Base-by-base conservation (phyloP, 2,329 filamentous ascomycete genomes). In the Tolypocladium pustulatum region DNA sequence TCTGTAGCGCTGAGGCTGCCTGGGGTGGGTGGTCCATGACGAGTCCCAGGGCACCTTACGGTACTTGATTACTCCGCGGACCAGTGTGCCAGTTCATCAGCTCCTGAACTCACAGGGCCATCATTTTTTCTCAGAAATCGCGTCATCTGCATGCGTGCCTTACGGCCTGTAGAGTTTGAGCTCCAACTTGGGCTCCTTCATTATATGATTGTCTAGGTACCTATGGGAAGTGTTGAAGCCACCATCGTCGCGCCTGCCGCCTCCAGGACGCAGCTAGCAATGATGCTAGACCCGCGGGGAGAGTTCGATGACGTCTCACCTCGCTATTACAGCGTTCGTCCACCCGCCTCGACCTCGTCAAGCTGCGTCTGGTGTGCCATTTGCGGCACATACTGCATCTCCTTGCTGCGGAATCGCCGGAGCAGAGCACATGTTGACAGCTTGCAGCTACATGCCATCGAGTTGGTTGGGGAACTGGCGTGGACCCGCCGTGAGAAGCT, bases 251-350 rank as follows among this genome's bases (percentile, higher is more conserved):
- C 17, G 30, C 6, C 17, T 30, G 15, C 25, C 46, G 15, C 17
- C 38, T 38, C 38, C 54, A 12, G 17, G 54, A 46, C 25, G 54
- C 54, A 22, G 13, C 54, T 43, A n/a, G 27, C 22, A 22, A 27
- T n/a, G n/a, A n/a, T n/a, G n/a, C n/a, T n/a, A n/a, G 32, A 36
- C 15, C 37, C 54, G n/a, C 17, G 54, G 30, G 54, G 38, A 15
- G 17, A 22, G 20, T 25, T 56, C 55, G 55, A 58, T 58, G 57
- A 58, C 57, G 52, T 58, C 40, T 58, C 57, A 15, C 34, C 32
- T 43, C 57, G 49, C 30, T 13, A 51, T 17, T 20, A 9, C 4
- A n/a, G 27, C 17, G 15, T 1, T 7, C 49, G 27, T 34, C 27
- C 17, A 36, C 32, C 34, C 52, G 57, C 30, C 57, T 55, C 34